Evolutionary conservation across 1,284 basidiomycete genomes (phyloP), one percentile per base, ranked within the genome.

Genomic region (Agroathelia rolfsii): DNA sequence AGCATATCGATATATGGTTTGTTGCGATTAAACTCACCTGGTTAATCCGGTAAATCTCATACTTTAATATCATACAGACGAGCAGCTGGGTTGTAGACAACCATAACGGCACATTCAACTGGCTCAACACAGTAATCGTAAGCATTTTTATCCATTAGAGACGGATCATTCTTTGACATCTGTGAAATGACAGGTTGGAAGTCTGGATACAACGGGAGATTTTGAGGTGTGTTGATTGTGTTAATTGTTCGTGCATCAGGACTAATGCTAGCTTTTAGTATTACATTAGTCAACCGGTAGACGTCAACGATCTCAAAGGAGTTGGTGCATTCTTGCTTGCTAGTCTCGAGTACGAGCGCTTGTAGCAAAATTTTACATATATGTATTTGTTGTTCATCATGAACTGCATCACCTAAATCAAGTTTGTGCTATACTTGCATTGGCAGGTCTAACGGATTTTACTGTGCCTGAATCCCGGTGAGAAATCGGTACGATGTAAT

Each of bases 321-420:
- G 16, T 21, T 1, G 29, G 17, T 14, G 38, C 38, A 10, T 40
- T 37, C 21, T 24, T 40, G 4, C 18, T 40, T 4, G 38, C 38
- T 6, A 28, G 24, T 5, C 10, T 36, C 4, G 38, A 40, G 30
- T 40, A 32, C 23, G 38, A 40, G 21, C 51, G 42, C 32, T 36
- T 59, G 22, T 50, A 37, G 32, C n/a, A n/a, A 24, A 24, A 9
- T 24, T 24, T 24, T n/a, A 24, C 8, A 9, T 24, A 24, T n/a
- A 24, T n/a, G 22, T 24, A 24, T n/a, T 9, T 24, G 22, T n/a
- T 9, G 22, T 24, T 8, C n/a, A 26, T 26, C 16, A 5, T 15
- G 12, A 13, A 26, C 16, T 26, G 11, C 16, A 26, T 26, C 23
- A 17, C 12, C 30, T 15, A 8, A 24, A n/a, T n/a, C n/a, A n/a